phyloP scores from a whole-genome alignment of 495 filamentous ascomycete genomes.

The Elasticomyces elasticus region DNA sequence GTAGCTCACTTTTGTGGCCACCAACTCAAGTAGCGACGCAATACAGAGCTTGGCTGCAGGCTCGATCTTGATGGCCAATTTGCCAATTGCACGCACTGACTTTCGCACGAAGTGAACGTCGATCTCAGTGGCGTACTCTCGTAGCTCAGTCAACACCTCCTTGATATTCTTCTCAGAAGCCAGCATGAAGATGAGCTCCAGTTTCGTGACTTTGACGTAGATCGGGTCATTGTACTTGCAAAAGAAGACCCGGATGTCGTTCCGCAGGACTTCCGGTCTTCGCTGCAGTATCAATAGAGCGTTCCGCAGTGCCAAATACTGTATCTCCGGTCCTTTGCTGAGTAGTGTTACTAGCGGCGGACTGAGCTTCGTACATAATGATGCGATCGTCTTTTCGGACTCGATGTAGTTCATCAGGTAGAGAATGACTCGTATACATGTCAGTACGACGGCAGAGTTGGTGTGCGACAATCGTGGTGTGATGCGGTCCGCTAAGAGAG shows the following conservation, averaged over 20 bases:
- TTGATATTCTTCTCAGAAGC: conserved; percentile 93
- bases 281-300: conserved; percentile 89
- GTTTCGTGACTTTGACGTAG: conserved; percentile 98
- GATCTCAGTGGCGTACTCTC: conserved; percentile 97
- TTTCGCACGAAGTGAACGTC: conserved; percentile 98
- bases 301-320: conserved; percentile 92
- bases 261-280: conserved; percentile 84
- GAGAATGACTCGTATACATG: conserved; percentile 87
- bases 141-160: conserved; percentile 85
- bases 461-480: conserved; percentile 88
- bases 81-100: conserved; percentile 93
- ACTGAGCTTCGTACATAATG: conserved; percentile 84
- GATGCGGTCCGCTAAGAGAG: conserved; percentile 85
- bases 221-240: conserved; percentile 99
- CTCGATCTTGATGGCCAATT: conserved; percentile 98
- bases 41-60: conserved; percentile 85
- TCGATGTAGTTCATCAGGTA: conserved; percentile 99
- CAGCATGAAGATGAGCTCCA: conserved; percentile 98
- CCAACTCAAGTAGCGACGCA: conserved; percentile 81
- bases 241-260: conserved; percentile 97
- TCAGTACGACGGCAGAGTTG: conserved; percentile 93
- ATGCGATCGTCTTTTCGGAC: conserved; percentile 81
- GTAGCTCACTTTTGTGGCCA: conserved; percentile 98
- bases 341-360: conserved; percentile 91
- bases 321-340: conserved; percentile 92